Evolutionary conservation across 129 eudicot species (phyloP).

Genomic region (Scalesia atractyloides): DNA sequence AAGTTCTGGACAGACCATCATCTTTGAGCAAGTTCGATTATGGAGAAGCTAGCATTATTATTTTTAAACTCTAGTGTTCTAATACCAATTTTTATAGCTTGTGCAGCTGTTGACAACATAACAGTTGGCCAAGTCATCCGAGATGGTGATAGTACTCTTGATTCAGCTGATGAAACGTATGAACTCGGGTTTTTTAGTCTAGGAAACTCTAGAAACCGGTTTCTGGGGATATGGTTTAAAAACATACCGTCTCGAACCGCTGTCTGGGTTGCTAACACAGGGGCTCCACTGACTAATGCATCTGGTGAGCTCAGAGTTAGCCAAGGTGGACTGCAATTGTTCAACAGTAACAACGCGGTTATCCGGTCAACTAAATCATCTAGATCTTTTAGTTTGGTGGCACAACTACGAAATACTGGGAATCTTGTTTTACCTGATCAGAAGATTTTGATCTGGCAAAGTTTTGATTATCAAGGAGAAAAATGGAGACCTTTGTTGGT

Average conservation of each 20-base stretch:
- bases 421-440: conserved; percentile 36
- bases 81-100: conserved; percentile 18
- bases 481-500: too few relatives aligned
- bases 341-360: conserved; percentile 17
- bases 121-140: conserved; percentile 1
- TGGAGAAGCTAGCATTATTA: not conserved
- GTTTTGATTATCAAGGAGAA: too few relatives aligned
- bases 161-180: conserved; percentile 38
- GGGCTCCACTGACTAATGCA: conserved; percentile 18
- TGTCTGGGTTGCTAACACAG: conserved; percentile 43
- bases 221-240: conserved; percentile 38
- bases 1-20: too few relatives aligned
- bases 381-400: conserved; percentile 19
- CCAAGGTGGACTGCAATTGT: conserved; percentile 8
- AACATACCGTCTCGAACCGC: conserved; percentile 20
- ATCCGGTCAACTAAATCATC: conserved; percentile 49
- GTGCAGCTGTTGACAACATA: conserved; percentile 29
- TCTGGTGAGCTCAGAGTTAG: conserved; percentile 25
- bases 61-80: not conserved
- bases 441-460: conserved; percentile 29
- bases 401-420: conserved; percentile 43
- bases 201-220: conserved; percentile 21
- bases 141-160: conserved; percentile 44
- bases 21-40: not conserved
- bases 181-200: conserved; percentile 50